phyloP scores from a whole-genome alignment of 2,329 filamentous ascomycete genomes.

The Diaporthe vexans region DNA sequence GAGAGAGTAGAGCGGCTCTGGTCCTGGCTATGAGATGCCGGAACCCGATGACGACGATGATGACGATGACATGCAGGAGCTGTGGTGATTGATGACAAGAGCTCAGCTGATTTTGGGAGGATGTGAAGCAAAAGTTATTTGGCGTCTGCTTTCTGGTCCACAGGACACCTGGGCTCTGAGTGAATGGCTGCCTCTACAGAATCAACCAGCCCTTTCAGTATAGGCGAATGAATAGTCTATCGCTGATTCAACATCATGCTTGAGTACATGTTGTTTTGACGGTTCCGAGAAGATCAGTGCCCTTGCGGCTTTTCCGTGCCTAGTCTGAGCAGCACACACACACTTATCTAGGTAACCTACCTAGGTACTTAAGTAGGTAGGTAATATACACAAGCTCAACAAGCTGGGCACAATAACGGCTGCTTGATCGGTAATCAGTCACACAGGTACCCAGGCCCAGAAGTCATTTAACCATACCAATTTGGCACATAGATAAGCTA shows the following conservation, averaged over 20 bases:
- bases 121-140: constrained; percentile 12
- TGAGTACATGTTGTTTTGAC: too few relatives aligned
- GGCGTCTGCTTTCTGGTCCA: constrained; percentile 14
- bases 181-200: neutral
- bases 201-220: neutral
- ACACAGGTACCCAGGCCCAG: neutral
- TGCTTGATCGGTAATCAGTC: neutral
- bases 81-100: constrained; percentile 21
- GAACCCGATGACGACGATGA: neutral
- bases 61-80: neutral
- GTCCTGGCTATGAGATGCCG: neutral
- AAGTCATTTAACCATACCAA: neutral
- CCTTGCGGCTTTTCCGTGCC: neutral
- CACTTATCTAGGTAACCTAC: neutral
- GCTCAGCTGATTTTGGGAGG: neutral
- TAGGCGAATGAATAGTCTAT: neutral
- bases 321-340: neutral
- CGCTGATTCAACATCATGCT: neutral
- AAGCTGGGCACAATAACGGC: neutral
- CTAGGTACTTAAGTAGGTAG: too few relatives aligned
- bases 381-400: neutral
- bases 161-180: neutral
- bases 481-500: neutral
- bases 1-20: constrained; percentile 43
- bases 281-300: neutral